Base-by-base conservation (phyloP, 2,329 filamentous ascomycete genomes). In the Penicillium polonicum region DNA sequence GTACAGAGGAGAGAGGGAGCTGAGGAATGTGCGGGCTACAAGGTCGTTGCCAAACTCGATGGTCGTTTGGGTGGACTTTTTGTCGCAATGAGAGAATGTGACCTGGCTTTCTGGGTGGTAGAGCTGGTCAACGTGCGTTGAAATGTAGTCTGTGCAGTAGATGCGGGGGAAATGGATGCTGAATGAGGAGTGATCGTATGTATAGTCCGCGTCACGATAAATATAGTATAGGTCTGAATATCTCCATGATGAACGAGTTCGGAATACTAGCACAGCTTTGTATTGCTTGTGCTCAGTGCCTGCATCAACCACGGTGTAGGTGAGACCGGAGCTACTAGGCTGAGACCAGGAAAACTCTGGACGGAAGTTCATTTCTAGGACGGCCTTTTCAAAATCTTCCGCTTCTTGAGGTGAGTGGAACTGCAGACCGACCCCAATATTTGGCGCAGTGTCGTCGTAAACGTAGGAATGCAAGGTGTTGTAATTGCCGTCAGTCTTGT, bases 61-160 rank as follows among this genome's bases (percentile, higher is more conserved):
- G 8, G 39, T 48, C 25, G 61, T 56, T 13, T 60, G 51, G 2
- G 48, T 58, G 1, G 61, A 46, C 29, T 60, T 67, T 41, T 70
- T 72, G 29, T 72, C 67, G 55, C 68, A 70, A 42, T 70, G 68
- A 9, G 70, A 71, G 50, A 72, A 72, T 8, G 41, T 52, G 2
- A 70, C 70, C 1, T 60, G 62, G 4, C 36, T 43, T 19, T 68
- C 65, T 19, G 65, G 61, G 7, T 49, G 60, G 36, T 67, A 72
- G n/a, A 73, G 53, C 42, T 68, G 62, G 27, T 72, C 68, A 8
- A 69, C 65, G 23, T 71, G 70, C 1, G 64, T 65, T 12, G 70
- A 73, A 23, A 72, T 61, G 45, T 73, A 73, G 25, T 71, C 65
- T 19, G 66, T 65, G 55, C 60, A 65, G 25, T 65, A 67, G 15